Evolutionary conservation across 2,329 filamentous ascomycete species (phyloP).

Genomic region (Sclerotinia subarctica): DNA sequence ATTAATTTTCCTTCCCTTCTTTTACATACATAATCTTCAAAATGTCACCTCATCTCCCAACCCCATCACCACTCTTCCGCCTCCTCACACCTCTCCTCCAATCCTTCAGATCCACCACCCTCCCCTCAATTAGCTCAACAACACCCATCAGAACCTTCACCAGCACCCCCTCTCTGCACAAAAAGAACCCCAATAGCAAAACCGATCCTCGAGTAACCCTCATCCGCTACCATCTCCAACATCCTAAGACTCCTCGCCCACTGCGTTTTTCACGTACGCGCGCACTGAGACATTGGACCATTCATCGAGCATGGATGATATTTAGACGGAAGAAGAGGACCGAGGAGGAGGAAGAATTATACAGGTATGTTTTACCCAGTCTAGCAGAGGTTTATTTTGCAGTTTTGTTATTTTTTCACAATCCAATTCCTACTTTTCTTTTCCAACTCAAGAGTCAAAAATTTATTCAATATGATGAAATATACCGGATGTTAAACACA

Average conservation of each 20-base stretch:
- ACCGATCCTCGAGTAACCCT: slow-evolving; percentile 43
- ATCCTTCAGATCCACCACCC: slow-evolving; percentile 25
- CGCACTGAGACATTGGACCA: slow-evolving; percentile 94
- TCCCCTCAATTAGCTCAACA: slow-evolving; percentile 15
- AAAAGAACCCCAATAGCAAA: slow-evolving; percentile 24
- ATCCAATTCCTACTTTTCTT: not conserved
- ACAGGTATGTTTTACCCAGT: slow-evolving; percentile 49
- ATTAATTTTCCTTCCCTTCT: too few species aligned
- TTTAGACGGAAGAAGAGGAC: slow-evolving; percentile 67
- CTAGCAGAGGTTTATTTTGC: not conserved
- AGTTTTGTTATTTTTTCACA: not conserved
- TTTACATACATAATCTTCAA: slow-evolving; percentile 9
- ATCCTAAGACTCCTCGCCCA: slow-evolving; percentile 68
- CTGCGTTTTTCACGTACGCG: slow-evolving; percentile 86
- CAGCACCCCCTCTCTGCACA: slow-evolving; percentile 23
- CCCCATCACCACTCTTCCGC: slow-evolving; percentile 28
- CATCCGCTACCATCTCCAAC: slow-evolving; percentile 68
- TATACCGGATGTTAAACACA: slow-evolving; percentile 19
- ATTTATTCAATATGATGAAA: slow-evolving; percentile 16
- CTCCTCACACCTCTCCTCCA: slow-evolving; percentile 34
- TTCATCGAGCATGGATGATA: slow-evolving; percentile 92
- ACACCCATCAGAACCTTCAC: slow-evolving; percentile 27
- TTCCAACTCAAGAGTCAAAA: not conserved
- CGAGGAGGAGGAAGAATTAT: slow-evolving; percentile 65
- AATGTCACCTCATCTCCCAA: slow-evolving; percentile 26